A percentile compares a stretch with the other conserved stretches of the same genome.
Evolutionary conservation across 805 yeast species (phyloP).

Genomic region (Komagataella mondaviorum): DNA sequence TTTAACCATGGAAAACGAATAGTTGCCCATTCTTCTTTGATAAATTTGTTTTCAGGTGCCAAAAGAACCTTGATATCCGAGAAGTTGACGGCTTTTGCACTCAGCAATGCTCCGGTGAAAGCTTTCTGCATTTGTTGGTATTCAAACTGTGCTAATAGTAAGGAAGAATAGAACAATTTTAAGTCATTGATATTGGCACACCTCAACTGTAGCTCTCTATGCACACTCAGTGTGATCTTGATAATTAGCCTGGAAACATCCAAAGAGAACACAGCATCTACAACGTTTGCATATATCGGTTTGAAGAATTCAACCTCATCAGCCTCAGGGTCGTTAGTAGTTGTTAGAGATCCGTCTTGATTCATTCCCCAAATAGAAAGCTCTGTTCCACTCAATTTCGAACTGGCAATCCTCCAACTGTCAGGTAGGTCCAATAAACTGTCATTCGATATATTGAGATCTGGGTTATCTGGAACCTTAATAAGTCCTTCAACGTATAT

Average conservation of each 20-base stretch:
- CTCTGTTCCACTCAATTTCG: conserved; percentile 35
- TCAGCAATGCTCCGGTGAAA: conserved; percentile 50
- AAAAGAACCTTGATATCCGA: conserved; percentile 47
- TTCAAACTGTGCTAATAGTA: conserved; percentile 44
- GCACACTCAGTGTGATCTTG: conserved; percentile 12
- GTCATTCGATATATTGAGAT: neutral
- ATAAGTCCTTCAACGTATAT: conserved; percentile 32
- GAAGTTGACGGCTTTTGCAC: conserved; percentile 41
- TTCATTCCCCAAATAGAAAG: conserved; percentile 32
- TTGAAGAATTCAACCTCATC: conserved; percentile 24
- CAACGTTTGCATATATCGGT: conserved; percentile 38
- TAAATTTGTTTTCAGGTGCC: conserved; percentile 31
- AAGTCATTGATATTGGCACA: conserved; percentile 13
- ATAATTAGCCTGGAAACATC: conserved; percentile 1
- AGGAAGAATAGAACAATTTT: conserved; percentile 25
- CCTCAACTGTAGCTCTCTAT: conserved; percentile 11
- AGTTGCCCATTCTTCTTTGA: conserved; percentile 48
- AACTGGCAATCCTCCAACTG: conserved; percentile 13
- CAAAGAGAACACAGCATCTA: conserved; percentile 23
- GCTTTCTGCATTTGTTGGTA: conserved; percentile 42
- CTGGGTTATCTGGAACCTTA: conserved; percentile 10
- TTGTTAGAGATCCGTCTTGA: conserved; percentile 8
- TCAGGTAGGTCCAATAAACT: neutral
- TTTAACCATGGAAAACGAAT: conserved; percentile 45
- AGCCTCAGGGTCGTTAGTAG: conserved; percentile 11